Percentiles rank a stretch among this genome's conserved stretches.
Evolutionary conservation across 768 basidiomycete genomes (phyloP).

Genomic region (Gloeostereum incarnatum): DNA sequence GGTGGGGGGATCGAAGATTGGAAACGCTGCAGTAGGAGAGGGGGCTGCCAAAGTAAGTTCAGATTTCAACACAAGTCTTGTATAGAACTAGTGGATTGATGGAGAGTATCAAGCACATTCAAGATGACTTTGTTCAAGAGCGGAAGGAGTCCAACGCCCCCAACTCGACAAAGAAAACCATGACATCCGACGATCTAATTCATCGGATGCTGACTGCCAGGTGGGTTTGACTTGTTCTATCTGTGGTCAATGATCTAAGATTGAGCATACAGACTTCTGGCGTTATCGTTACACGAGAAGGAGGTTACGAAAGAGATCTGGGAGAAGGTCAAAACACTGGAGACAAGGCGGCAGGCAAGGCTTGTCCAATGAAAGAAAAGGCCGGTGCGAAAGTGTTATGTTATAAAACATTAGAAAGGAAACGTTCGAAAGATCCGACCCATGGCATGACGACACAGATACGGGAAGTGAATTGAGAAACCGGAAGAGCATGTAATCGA

Average conservation of each 20-base stretch:
- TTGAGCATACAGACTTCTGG: conserved; percentile 38
- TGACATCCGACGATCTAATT: conserved; percentile 54
- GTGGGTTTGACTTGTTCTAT: conserved; percentile 25
- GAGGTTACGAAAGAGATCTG: conserved; percentile 52
- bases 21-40: conserved; percentile 43
- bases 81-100: not conserved
- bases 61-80: not conserved
- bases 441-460: too few relatives aligned
- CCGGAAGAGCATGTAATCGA: too few relatives aligned
- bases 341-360: conserved; percentile 31
- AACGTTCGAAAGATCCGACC: too few relatives aligned
- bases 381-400: too few relatives aligned
- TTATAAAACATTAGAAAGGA: too few relatives aligned
- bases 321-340: conserved; percentile 56
- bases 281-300: conserved; percentile 47
- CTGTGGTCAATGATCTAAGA: conserved; percentile 1
- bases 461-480: too few relatives aligned
- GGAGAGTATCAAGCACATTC: conserved; percentile 44
- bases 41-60: conserved; percentile 46
- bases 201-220: conserved; percentile 61
- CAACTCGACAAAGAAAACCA: conserved; percentile 17
- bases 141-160: conserved; percentile 14
- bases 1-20: conserved; percentile 51
- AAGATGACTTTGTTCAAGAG: conserved; percentile 61
- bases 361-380: conserved; percentile 5